Conservation (phyloP, 2,329 filamentous ascomycete species). For the Didymella segeticola region DNA sequence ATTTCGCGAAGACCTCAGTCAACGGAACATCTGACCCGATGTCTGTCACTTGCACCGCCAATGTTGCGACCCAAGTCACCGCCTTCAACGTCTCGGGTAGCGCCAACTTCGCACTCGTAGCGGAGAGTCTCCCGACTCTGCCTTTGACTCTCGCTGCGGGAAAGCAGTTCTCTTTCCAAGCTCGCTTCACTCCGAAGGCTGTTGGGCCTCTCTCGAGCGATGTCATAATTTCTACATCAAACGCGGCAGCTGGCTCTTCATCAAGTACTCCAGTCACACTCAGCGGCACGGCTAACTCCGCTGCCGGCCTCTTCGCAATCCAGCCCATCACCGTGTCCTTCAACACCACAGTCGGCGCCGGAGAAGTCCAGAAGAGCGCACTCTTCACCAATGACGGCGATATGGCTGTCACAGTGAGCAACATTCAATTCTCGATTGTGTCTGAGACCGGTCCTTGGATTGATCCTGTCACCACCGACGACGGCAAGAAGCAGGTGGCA, state of each 20-base stretch:
- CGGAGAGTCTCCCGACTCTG: constrained; percentile 16
- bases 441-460: constrained; percentile 57
- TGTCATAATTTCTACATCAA: constrained; percentile 58
- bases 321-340: constrained; percentile 60
- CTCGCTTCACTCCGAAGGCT: constrained; percentile 54
- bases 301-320: constrained; percentile 55
- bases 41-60: constrained; percentile 58
- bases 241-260: constrained; percentile 56
- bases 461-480: constrained; percentile 44
- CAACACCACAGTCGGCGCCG: constrained; percentile 55
- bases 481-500: constrained; percentile 50
- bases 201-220: constrained; percentile 60
- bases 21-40: constrained; percentile 42
- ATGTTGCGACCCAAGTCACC: constrained; percentile 53
- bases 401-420: constrained; percentile 52
- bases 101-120: constrained; percentile 48
- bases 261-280: constrained; percentile 56
- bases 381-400: constrained; percentile 61
- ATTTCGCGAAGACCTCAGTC: constrained; percentile 58
- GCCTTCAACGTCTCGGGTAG: constrained; percentile 49
- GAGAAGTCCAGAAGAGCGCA: constrained; percentile 49
- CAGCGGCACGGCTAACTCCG: constrained; percentile 58
- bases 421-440: constrained; percentile 54
- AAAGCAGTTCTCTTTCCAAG: constrained; percentile 52
- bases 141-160: constrained; percentile 49